A percentile compares a stretch with the other conserved stretches of the same genome.
phyloP scores from a whole-genome alignment of 2,329 filamentous ascomycete genomes.

The Venturiaceae sp. region DNA sequence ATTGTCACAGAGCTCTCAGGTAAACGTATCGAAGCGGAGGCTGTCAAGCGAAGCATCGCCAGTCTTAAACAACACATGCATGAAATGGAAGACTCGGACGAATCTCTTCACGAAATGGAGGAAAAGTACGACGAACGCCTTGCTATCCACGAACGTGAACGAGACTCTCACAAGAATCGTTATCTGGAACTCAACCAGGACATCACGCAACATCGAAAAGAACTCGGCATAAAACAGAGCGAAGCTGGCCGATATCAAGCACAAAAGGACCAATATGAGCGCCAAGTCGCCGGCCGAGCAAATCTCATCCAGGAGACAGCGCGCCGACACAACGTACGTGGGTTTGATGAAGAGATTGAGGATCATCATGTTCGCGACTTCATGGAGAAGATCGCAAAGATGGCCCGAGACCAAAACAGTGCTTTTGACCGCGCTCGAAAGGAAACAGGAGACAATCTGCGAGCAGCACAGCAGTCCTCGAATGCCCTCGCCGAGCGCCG shows the following conservation, averaged over 20 bases:
- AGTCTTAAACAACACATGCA: slow-evolving; percentile 64
- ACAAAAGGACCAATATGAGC: slow-evolving; percentile 78
- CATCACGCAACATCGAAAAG: slow-evolving; percentile 34
- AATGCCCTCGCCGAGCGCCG: slow-evolving; percentile 66
- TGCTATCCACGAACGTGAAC: slow-evolving; percentile 52
- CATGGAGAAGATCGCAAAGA: slow-evolving; percentile 64
- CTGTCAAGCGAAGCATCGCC: slow-evolving; percentile 59
- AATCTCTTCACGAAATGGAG: slow-evolving; percentile 60
- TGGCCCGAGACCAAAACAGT: slow-evolving; percentile 68
- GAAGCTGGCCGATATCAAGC: slow-evolving; percentile 74
- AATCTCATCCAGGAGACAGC: slow-evolving; percentile 71
- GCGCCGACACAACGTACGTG: slow-evolving; percentile 66
- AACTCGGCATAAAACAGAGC: slow-evolving; percentile 35
- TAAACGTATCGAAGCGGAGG: slow-evolving; percentile 65
- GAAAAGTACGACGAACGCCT: slow-evolving; percentile 72
- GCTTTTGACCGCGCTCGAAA: slow-evolving; percentile 65
- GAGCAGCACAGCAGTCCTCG: slow-evolving; percentile 61
- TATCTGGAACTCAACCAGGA: slow-evolving; percentile 54
- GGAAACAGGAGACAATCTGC: slow-evolving; percentile 64
- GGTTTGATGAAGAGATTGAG: slow-evolving; percentile 65
- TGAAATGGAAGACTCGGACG: slow-evolving; percentile 69
- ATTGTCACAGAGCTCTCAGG: slow-evolving; percentile 67
- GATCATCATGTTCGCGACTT: slow-evolving; percentile 68
- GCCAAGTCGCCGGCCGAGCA: slow-evolving; percentile 62
- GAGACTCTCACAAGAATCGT: slow-evolving; percentile 50